Percentiles rank a stretch among this genome's conserved stretches.
phyloP scores from a whole-genome alignment of 768 basidiomycete genomes.

The Rubroboletus pulcherrimus region DNA sequence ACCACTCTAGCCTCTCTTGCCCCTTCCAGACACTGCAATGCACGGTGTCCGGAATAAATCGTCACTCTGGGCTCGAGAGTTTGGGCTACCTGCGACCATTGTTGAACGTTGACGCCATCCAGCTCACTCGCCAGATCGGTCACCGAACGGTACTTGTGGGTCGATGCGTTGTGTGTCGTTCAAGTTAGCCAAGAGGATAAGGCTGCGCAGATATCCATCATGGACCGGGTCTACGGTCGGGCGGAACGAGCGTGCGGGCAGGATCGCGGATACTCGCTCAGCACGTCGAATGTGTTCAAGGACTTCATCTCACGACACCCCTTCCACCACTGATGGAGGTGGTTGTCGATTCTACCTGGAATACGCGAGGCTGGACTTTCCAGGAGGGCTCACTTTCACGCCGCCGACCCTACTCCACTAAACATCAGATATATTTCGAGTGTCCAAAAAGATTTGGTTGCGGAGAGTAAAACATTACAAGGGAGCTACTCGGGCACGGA shows the following conservation, averaged over 20 bases:
- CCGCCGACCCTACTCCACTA: constrained; percentile 21
- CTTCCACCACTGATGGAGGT: constrained; percentile 11
- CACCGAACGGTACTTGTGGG: constrained; percentile 25
- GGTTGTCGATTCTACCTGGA: constrained; percentile 10
- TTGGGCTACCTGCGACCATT: constrained; percentile 11
- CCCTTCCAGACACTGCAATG: neutral
- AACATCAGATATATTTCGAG: constrained; percentile 22
- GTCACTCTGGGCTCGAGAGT: neutral
- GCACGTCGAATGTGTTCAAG: constrained; percentile 17
- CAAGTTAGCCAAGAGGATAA: constrained; percentile 23
- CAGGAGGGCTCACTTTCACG: constrained; percentile 20
- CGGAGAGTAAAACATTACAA: constrained; percentile 9
- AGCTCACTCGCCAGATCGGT: constrained; percentile 12
- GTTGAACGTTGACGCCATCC: constrained; percentile 21
- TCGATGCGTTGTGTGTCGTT: constrained; percentile 24
- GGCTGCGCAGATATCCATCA: constrained; percentile 11
- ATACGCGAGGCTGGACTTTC: constrained; percentile 23
- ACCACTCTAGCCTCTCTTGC: neutral
- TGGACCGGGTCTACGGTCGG: constrained; percentile 18
- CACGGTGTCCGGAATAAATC: constrained; percentile 1
- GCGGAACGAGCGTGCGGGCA: constrained; percentile 5
- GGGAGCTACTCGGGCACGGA: neutral
- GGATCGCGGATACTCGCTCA: constrained; percentile 14
- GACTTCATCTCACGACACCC: constrained; percentile 19
- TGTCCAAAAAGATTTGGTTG: constrained; percentile 19